phyloP scores from a whole-genome alignment of 306 rosid species.

The Vachellia pachyceras region DNA sequence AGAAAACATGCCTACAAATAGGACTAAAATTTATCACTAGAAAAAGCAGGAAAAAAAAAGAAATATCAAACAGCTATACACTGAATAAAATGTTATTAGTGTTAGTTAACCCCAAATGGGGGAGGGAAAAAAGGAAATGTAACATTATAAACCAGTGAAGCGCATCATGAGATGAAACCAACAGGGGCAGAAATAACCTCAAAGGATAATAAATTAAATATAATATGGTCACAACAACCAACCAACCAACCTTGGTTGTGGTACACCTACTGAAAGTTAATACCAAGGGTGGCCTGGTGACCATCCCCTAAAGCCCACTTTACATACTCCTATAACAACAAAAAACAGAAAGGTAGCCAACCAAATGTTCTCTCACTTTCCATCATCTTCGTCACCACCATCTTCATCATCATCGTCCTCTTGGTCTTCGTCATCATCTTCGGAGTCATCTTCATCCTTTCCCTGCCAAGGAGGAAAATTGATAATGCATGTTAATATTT shows the following conservation, averaged over 20 bases:
- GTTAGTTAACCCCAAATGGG: slow-evolving; percentile 19
- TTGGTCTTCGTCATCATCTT: slow-evolving; percentile 63
- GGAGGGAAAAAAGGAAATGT: slow-evolving; percentile 13
- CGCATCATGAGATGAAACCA: slow-evolving; percentile 36
- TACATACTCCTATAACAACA: slow-evolving; percentile 54
- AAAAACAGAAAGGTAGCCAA: slow-evolving; percentile 19
- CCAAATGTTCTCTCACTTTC: slow-evolving; percentile 55
- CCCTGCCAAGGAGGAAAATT: slow-evolving; percentile 48
- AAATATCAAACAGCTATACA: slow-evolving; percentile 15
- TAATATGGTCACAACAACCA: slow-evolving; percentile 38
- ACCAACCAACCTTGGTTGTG: slow-evolving; percentile 32
- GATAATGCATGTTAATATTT: background rate
- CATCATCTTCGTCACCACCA: slow-evolving; percentile 64
- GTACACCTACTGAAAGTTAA: slow-evolving; percentile 39
- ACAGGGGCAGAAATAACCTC: slow-evolving; percentile 45
- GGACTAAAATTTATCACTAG: too few relatives aligned
- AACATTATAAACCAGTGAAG: slow-evolving; percentile 31
- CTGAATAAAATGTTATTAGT: background rate
- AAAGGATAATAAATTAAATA: slow-evolving; percentile 28
- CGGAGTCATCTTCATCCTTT: slow-evolving; percentile 72
- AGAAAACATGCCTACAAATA: background rate
- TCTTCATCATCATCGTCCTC: too few relatives aligned
- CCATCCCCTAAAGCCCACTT: slow-evolving; percentile 59
- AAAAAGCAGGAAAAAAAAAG: background rate
- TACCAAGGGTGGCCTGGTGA: slow-evolving; percentile 37